phyloP scores from a whole-genome alignment of 208 protist species.

The Leishmania lainsoni region DNA sequence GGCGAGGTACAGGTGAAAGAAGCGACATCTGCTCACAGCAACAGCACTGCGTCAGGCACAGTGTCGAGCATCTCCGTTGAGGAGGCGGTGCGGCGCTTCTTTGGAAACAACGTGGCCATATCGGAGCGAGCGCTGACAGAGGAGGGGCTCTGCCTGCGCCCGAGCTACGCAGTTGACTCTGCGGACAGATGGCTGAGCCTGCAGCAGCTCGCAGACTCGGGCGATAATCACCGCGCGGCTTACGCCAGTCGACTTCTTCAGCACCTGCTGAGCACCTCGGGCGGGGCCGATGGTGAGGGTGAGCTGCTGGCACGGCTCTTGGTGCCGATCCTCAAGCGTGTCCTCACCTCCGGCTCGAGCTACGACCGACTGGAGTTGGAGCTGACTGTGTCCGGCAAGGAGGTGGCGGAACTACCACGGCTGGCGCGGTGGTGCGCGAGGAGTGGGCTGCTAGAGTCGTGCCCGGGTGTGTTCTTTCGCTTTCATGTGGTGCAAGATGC shows the following conservation, averaged over 20 bases:
- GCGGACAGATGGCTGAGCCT: constrained; percentile 26
- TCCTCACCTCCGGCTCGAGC: constrained; percentile 24
- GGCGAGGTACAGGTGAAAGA: not conserved
- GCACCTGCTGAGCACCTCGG: constrained; percentile 50
- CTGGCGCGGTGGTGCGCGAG: constrained; percentile 68
- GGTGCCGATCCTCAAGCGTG: constrained; percentile 41
- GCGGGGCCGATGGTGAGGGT: constrained; percentile 37
- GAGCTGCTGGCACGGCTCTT: constrained; percentile 60
- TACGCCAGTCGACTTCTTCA: constrained; percentile 40
- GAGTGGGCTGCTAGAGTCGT: constrained; percentile 48
- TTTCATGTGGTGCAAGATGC: constrained; percentile 54
- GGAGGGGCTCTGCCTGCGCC: constrained; percentile 59
- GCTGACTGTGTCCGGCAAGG: constrained; percentile 61
- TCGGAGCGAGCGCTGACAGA: constrained; percentile 36
- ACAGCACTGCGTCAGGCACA: not conserved
- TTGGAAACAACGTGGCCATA: constrained; percentile 16
- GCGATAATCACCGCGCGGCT: constrained; percentile 13
- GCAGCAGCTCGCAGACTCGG: constrained; percentile 27
- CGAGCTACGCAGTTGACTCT: constrained; percentile 48
- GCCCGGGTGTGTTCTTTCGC: constrained; percentile 39
- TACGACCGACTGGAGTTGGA: constrained; percentile 66
- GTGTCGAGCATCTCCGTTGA: constrained; percentile 23
- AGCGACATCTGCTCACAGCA: not conserved
- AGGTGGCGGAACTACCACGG: constrained; percentile 47
- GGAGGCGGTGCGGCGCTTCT: constrained; percentile 40